Base-by-base conservation (phyloP, 2,329 filamentous ascomycete genomes). In the Trichoderma gracile region DNA sequence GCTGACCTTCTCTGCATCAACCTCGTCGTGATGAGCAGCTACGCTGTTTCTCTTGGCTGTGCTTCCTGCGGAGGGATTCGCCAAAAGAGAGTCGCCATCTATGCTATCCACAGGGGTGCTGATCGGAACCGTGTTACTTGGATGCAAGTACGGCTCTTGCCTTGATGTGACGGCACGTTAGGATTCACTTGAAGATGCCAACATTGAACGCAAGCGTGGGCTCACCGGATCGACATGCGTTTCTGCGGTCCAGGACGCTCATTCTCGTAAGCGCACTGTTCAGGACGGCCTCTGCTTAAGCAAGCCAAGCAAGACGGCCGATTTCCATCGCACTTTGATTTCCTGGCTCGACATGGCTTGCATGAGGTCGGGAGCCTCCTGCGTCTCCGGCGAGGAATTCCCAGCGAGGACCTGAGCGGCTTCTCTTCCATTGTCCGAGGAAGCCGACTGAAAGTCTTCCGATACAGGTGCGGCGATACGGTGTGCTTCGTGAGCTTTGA, bases 281-380 rank as follows among this genome's bases (percentile, higher is more conserved):
- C 40, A 25, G 59, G 59, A 4, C 42, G 25, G 3, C 49, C 49
- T 54, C 47, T 62, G 1, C 59, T 53, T 10, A 53, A 21, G 38
- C 59, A 62, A 7, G 59, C 53, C 17, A 54, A 53, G 14, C 59
- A 62, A 15, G 49, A 53, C n/a, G 59, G 59, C 3, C 59, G 59
- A 4, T 33, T 62, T 4, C 59, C 59, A 54, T 62, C 59, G 3
- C 59, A 62, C 17, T 54, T 62, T 45, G 59, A 62, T 19, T 62
- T 62, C 8, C 40, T 42, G 3, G 50, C 25, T 2, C 59, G 59
- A 38, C 59, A 62, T n/a, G 59, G 59, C 19, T 33, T 40, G 38
- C 59, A 62, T 0, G 59, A 62, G 19, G 50, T 54, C n/a, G 49
- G 38, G 53, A 50, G 7, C 25, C 59, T 46, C 3, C 45, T 38